phyloP scores from a whole-genome alignment of 139 green algal genomes.

The Trebouxia sp. region DNA sequence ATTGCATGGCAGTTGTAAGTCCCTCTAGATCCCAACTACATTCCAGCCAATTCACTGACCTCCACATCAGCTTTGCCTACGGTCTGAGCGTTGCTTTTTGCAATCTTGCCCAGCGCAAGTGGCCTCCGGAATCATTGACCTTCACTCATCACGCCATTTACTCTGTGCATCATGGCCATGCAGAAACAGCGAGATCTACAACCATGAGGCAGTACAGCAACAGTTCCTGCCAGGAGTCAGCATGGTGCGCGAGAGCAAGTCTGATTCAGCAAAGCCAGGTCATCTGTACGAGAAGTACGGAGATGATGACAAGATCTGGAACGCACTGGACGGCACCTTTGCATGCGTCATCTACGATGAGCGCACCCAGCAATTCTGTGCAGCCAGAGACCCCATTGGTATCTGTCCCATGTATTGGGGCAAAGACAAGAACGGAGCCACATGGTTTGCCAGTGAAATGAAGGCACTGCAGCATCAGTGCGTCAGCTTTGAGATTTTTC shows the following conservation, averaged over 20 bases:
- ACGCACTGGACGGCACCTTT: slow-evolving; percentile 96
- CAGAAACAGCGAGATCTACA: slow-evolving; percentile 82
- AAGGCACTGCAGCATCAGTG: slow-evolving; percentile 88
- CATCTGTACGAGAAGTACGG: slow-evolving; percentile 83
- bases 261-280: slow-evolving; percentile 64
- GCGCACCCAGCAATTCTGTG: slow-evolving; percentile 67
- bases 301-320: slow-evolving; percentile 72
- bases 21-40: background rate
- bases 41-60: background rate
- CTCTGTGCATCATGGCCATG: background rate
- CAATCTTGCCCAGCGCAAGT: background rate
- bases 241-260: slow-evolving; percentile 50
- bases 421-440: slow-evolving; percentile 69
- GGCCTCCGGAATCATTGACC: background rate
- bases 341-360: slow-evolving; percentile 79
- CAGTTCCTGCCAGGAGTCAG: slow-evolving; percentile 45
- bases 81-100: background rate
- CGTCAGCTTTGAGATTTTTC: slow-evolving; percentile 76
- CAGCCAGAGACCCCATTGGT: slow-evolving; percentile 90
- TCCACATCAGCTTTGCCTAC: no score
- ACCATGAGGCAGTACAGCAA: slow-evolving; percentile 55
- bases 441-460: slow-evolving; percentile 96
- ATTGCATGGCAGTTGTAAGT: slow-evolving; percentile 69
- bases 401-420: slow-evolving; percentile 96
- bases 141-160: background rate